Percentiles rank a stretch among this genome's conserved stretches.
These are phyloP conservation scores for Picochlorum sp. DNA, from an alignment of 139 green algal genomes.

Conservation along the genomic window DNA sequence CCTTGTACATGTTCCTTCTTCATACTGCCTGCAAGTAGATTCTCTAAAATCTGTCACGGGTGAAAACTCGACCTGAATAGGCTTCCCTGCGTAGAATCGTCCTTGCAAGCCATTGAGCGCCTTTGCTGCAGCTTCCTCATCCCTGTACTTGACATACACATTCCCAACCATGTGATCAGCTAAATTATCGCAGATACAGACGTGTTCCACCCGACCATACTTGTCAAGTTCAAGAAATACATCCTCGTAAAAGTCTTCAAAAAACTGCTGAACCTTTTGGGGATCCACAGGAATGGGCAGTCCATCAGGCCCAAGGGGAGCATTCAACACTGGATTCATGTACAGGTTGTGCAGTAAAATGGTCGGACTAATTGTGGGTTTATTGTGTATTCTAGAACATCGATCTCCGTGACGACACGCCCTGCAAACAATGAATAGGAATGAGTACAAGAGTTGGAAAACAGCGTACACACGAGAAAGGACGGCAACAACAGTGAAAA, in stretches of 20 bases:
- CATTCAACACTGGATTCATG: conserved; percentile 81
- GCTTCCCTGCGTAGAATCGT: conserved; percentile 81
- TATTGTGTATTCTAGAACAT: conserved; percentile 95
- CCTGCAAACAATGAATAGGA: conserved; percentile 31
- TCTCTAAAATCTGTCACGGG: conserved; percentile 98
- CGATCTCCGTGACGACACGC: conserved; percentile 92
- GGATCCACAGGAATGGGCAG: conserved; percentile 74
- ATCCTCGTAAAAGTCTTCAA: conserved; percentile 98
- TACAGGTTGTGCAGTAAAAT: conserved; percentile 96
- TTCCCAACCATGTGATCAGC: conserved; percentile 96
- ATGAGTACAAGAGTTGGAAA: background rate
- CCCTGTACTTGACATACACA: conserved; percentile 90
- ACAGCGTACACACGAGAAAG: background rate
- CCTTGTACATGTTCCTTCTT: conserved; percentile 93
- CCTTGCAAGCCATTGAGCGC: conserved; percentile 57
- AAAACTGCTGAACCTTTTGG: conserved; percentile 78
- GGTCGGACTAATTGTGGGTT: conserved; percentile 80
- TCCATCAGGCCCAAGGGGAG: conserved; percentile 72
- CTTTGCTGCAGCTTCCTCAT: conserved; percentile 70
- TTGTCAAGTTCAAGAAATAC: conserved; percentile 92
- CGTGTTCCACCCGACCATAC: conserved; percentile 88
- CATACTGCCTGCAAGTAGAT: conserved; percentile 92
- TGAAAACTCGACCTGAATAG: conserved; percentile 89
- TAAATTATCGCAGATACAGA: conserved; percentile 98
- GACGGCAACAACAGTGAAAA: no score